Conservation (phyloP, 768 basidiomycete species). For the Lactarius sanguifluus region DNA sequence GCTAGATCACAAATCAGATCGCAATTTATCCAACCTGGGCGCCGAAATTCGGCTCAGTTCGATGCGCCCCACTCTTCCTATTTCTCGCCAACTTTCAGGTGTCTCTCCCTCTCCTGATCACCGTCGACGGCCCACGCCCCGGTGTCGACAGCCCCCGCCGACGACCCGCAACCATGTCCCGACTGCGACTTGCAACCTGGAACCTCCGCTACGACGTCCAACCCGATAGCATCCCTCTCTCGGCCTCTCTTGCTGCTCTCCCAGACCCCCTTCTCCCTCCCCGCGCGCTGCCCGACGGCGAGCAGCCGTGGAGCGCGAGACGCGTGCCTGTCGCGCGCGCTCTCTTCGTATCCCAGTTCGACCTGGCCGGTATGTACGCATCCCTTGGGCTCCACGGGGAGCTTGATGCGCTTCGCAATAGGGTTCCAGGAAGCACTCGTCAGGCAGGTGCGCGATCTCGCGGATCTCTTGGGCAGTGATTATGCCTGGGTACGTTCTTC, state of each 20-base stretch:
- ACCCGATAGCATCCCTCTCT: conserved; percentile 52
- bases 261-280: conserved; percentile 43
- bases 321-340: conserved; percentile 49
- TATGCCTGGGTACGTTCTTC: conserved; percentile 50
- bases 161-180: conserved; percentile 16
- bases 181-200: conserved; percentile 42
- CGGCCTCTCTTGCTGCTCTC: conserved; percentile 44
- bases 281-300: conserved; percentile 39
- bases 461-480: conserved; percentile 50
- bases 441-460: conserved; percentile 56
- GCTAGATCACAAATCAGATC: conserved; percentile 16
- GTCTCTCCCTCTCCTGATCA: background rate
- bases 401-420: conserved; percentile 24
- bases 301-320: conserved; percentile 56
- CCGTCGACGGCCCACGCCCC: background rate
- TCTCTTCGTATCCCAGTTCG: conserved; percentile 42
- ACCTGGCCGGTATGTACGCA: conserved; percentile 40
- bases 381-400: background rate
- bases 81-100: background rate
- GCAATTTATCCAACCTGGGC: conserved; percentile 18
- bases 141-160: background rate
- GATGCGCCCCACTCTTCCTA: background rate
- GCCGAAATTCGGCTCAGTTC: background rate
- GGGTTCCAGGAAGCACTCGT: conserved; percentile 56
- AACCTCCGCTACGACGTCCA: conserved; percentile 56